Percentiles rank a stretch among this genome's conserved stretches.
Evolutionary conservation across 495 filamentous ascomycete genomes (phyloP).

Genomic region (Xylaria scruposa): DNA sequence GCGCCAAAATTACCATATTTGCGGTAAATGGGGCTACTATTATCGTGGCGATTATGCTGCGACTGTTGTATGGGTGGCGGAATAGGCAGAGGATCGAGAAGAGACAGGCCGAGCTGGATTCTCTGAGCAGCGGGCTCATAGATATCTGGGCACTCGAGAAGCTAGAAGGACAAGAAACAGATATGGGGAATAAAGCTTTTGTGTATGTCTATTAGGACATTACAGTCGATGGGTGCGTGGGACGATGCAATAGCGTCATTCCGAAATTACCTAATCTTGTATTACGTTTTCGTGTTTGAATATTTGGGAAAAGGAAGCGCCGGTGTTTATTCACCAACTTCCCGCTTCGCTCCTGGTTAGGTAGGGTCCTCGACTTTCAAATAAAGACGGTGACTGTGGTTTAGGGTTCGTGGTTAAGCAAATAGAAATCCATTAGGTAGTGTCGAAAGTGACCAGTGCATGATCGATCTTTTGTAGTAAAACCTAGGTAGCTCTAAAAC

Average conservation of each 20-base stretch:
- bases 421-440: too few relatives aligned
- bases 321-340: too few relatives aligned
- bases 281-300: too few relatives aligned
- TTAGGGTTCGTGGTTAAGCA: too few relatives aligned
- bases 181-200: slow-evolving; percentile 15
- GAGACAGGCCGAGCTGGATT: slow-evolving; percentile 10
- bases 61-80: slow-evolving; percentile 53
- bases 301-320: too few relatives aligned
- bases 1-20: slow-evolving; percentile 67
- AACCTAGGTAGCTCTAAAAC: too few relatives aligned
- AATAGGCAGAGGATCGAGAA: slow-evolving; percentile 49
- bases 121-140: background rate
- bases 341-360: too few relatives aligned
- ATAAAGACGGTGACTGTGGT: too few relatives aligned
- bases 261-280: background rate
- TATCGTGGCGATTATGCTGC: slow-evolving; percentile 48
- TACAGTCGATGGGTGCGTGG: background rate
- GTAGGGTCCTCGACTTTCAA: too few relatives aligned
- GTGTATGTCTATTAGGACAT: slow-evolving; percentile 11
- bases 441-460: too few relatives aligned
- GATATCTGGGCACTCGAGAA: slow-evolving; percentile 1
- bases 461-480: too few relatives aligned
- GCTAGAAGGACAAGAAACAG: slow-evolving; percentile 11
- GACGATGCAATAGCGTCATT: background rate
- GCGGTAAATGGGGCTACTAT: slow-evolving; percentile 52